Conservation (phyloP, 371 early-diverging fungal species). For the Thermomucor indicae-seudaticae region DNA sequence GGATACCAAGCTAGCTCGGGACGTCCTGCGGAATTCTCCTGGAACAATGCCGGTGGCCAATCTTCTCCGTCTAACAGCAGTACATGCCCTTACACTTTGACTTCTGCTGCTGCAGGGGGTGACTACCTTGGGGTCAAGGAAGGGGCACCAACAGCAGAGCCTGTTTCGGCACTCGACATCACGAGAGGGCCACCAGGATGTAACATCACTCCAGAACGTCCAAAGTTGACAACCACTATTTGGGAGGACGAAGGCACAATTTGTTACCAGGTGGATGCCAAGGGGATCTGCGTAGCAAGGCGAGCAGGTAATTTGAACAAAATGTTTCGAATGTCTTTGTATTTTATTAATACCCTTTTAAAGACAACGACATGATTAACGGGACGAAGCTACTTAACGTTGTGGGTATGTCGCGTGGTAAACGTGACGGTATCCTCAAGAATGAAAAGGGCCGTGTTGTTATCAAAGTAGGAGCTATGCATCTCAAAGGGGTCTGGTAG, state of each 20-base stretch:
- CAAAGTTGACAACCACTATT: slow-evolving; percentile 65
- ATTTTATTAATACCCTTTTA: not conserved
- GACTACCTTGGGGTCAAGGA: not conserved
- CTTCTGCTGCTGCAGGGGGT: slow-evolving; percentile 8
- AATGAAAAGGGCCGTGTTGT: slow-evolving; percentile 71
- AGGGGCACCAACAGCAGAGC: slow-evolving; percentile 2
- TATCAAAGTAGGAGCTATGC: slow-evolving; percentile 76
- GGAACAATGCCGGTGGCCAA: slow-evolving; percentile 6
- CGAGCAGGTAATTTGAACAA: slow-evolving; percentile 52
- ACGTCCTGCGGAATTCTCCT: slow-evolving; percentile 1
- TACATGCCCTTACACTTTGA: not conserved
- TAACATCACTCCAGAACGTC: too few species aligned
- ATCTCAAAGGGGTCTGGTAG: slow-evolving; percentile 77
- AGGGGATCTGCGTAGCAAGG: slow-evolving; percentile 73
- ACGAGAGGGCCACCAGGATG: not conserved
- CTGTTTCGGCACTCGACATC: not conserved
- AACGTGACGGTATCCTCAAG: slow-evolving; percentile 75
- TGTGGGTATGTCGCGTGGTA: slow-evolving; percentile 75
- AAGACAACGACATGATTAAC: slow-evolving; percentile 71
- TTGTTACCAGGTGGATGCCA: slow-evolving; percentile 75
- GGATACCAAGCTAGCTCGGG: not conserved
- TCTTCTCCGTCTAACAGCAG: too few species aligned
- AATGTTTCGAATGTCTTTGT: not conserved
- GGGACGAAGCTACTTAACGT: slow-evolving; percentile 78
- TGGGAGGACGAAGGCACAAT: slow-evolving; percentile 82